phyloP scores from a whole-genome alignment of 768 basidiomycete genomes.

The Candolleomyces aberdarensis region DNA sequence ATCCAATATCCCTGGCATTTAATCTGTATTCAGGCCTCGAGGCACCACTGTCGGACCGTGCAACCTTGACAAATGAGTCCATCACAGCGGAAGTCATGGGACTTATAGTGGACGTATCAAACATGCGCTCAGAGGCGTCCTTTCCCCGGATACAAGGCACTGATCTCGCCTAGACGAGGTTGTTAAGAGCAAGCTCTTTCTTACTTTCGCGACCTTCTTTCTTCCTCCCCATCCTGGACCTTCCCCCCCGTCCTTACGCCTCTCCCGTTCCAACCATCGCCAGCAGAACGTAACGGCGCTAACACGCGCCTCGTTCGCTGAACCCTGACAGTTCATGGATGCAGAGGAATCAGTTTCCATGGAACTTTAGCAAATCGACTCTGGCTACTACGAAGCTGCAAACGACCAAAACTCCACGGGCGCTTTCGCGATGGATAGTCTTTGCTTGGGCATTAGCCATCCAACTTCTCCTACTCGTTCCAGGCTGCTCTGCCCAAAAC shows the following conservation, averaged over 20 bases:
- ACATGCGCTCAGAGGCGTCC: not conserved
- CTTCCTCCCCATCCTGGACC: not conserved
- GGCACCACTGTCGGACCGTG: no score
- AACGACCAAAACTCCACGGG: not conserved
- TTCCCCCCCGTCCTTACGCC: not conserved
- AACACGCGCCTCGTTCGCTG: not conserved
- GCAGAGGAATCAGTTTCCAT: not conserved
- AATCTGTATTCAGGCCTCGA: no score
- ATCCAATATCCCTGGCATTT: no score
- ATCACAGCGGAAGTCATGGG: not conserved
- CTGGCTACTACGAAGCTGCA: not conserved
- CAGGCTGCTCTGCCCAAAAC: not conserved
- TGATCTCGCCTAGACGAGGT: not conserved
- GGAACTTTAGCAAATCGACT: not conserved
- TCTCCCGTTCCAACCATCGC: not conserved
- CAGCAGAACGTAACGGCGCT: not conserved
- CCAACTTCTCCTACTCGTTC: not conserved
- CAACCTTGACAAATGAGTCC: not conserved
- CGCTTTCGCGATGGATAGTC: not conserved
- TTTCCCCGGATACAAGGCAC: not conserved
- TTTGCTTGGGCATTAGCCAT: not conserved
- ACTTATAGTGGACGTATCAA: not conserved
- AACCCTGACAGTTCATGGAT: conserved; percentile 2
- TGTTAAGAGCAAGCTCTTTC: not conserved
- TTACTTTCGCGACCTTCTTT: not conserved